Evolutionary conservation across 78 protist genomes (phyloP), one percentile per base, ranked within the genome.

Genomic region (Dictyostelium intermedium): DNA sequence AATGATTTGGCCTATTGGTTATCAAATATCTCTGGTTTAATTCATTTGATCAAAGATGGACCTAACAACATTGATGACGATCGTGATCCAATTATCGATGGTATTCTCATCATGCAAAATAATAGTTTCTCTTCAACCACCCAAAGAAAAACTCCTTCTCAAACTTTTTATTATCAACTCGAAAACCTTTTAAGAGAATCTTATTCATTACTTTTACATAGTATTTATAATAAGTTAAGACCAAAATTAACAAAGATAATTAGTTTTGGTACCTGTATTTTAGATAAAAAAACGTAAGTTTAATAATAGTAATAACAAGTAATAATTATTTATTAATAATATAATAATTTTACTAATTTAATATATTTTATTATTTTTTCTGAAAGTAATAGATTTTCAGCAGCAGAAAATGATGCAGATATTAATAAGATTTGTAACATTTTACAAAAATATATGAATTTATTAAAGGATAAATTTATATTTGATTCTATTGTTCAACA

Each of bases 1-100:
- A 10, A 16, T 1, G 93, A 87, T 53, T 84, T 87, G 27, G 63
- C 79, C 23, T 87, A 78, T 79, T 87, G 93, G 93, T 43, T 87
- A 41, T 87, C 93, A 60, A 87, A 87, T 32, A 63, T 79, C 3
- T 63, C 93, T 18, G 85, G 93, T 32, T 25, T 87, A 20, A 87
- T 87, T 27, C 84, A 77, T 78, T 50, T 87, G 27, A 87, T 87
- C 20, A 87, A 87, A 66, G 93, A 87, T 63, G 93, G 93, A 60
- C 93, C 93, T 41, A 87, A 87, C 27, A 87, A 87, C 41, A 56
- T 87, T 8, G 93, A 87, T 23, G 82, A 76, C 63, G 93, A 87
- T 30, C 14, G 39, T 18, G 93, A 87, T 79, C 93, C 93, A 56
- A 27, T 87, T 0, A 34, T 87, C 23, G 93, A 87, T 63, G 93